phyloP scores from a whole-genome alignment of 805 yeast genomes.

The Wickerhamomyces subpelliculosus region DNA sequence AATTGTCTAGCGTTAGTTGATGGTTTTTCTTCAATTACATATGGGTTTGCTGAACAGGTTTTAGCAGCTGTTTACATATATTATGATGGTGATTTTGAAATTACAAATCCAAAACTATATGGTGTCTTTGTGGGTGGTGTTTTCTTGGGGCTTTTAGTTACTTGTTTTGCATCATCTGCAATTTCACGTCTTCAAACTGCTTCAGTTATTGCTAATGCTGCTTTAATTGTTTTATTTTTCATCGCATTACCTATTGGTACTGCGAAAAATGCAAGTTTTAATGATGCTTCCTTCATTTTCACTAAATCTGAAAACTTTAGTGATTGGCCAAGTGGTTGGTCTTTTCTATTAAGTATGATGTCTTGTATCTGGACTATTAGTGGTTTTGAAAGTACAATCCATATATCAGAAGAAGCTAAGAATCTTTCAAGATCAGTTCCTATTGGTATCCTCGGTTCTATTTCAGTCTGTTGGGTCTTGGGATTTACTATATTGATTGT shows the following conservation, averaged over 20 bases:
- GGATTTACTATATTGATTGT: conserved; percentile 53
- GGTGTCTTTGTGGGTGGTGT: conserved; percentile 56
- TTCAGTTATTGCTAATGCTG: conserved; percentile 45
- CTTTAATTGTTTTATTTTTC: conserved; percentile 41
- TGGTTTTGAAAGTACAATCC: conserved; percentile 65
- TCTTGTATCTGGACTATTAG: conserved; percentile 75
- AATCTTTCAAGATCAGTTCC: conserved; percentile 61
- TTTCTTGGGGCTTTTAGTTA: conserved; percentile 38
- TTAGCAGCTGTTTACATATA: conserved; percentile 41
- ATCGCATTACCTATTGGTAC: conserved; percentile 57
- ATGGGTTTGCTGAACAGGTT: conserved; percentile 53
- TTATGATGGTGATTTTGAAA: conserved; percentile 37
- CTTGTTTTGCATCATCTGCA: conserved; percentile 45
- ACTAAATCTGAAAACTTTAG: conserved; percentile 42
- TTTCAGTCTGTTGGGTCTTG: conserved; percentile 45
- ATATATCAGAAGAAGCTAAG: conserved; percentile 65
- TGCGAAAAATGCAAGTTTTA: conserved; percentile 27
- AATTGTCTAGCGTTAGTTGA: conserved; percentile 58
- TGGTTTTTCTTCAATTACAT: conserved; percentile 59
- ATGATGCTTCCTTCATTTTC: conserved; percentile 48
- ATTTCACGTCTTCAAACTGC: conserved; percentile 49
- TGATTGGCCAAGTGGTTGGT: conserved; percentile 56
- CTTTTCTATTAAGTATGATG: conserved; percentile 46
- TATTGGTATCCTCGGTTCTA: conserved; percentile 55
- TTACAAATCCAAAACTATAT: conserved; percentile 44